Percentiles rank a stretch among this genome's conserved stretches.
Evolutionary conservation across 805 yeast genomes (phyloP).

Genomic region (Hanseniaspora jakobsenii): DNA sequence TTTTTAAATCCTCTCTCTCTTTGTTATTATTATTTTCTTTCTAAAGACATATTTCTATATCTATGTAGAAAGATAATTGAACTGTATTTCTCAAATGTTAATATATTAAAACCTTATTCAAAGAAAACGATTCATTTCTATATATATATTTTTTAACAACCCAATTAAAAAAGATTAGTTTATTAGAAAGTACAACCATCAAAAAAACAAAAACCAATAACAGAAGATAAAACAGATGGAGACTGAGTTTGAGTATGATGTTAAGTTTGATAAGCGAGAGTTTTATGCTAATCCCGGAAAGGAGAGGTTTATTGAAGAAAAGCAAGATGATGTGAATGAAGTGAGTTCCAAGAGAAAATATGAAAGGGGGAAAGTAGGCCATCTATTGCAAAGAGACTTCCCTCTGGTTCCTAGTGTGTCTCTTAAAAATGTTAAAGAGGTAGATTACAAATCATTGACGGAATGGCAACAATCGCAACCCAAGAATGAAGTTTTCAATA

Average conservation of each 20-base stretch:
- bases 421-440: slow-evolving; percentile 6
- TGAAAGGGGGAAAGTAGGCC: slow-evolving; percentile 9
- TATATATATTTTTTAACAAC: too few species aligned
- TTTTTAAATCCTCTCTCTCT: too few species aligned
- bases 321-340: not conserved
- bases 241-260: slow-evolving; percentile 12
- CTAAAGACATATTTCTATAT: too few species aligned
- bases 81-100: too few species aligned
- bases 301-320: slow-evolving; percentile 6
- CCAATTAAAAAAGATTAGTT: too few species aligned
- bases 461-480: slow-evolving; percentile 5
- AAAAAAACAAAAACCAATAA: not conserved
- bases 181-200: not conserved
- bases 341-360: not conserved
- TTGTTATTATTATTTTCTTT: too few species aligned
- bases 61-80: too few species aligned
- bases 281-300: slow-evolving; percentile 10
- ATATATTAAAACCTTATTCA: too few species aligned
- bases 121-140: too few species aligned
- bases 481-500: not conserved
- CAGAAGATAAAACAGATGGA: not conserved
- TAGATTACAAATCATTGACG: slow-evolving; percentile 9
- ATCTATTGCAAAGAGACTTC: slow-evolving; percentile 8
- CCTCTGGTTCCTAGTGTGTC: slow-evolving; percentile 14
- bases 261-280: slow-evolving; percentile 5